Percentiles rank a stretch among this genome's conserved stretches.
These are phyloP conservation scores for Xerocomus potaroensis DNA, from an alignment of 768 basidiomycete genomes.

Conservation along the genomic window DNA sequence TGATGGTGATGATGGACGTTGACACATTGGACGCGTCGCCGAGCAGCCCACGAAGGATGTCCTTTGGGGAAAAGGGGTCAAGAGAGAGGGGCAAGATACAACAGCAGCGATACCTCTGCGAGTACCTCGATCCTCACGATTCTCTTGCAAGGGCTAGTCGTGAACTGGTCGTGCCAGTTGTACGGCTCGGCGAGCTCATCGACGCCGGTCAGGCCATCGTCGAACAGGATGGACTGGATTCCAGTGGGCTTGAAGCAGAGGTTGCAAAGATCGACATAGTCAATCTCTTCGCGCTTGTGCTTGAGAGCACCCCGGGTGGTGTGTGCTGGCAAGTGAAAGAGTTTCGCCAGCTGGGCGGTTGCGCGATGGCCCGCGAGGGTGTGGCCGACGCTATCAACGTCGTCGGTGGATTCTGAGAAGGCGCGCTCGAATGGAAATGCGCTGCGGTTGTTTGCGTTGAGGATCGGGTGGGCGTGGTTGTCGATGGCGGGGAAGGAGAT, in stretches of 20 bases:
- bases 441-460: constrained; percentile 42
- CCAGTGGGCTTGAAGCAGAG: constrained; percentile 48
- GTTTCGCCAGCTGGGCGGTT: constrained; percentile 45
- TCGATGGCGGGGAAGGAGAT: constrained; percentile 57
- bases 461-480: constrained; percentile 75
- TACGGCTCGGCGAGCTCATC: constrained; percentile 45
- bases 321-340: constrained; percentile 40
- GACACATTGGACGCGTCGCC: constrained; percentile 5
- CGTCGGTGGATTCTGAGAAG: constrained; percentile 58
- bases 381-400: constrained; percentile 44
- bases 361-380: constrained; percentile 62
- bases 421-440: constrained; percentile 57
- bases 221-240: constrained; percentile 69
- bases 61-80: constrained; percentile 5
- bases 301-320: constrained; percentile 61
- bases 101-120: constrained; percentile 52
- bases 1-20: constrained; percentile 10
- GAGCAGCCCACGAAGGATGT: constrained; percentile 23
- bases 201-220: constrained; percentile 61
- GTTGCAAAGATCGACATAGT: constrained; percentile 57
- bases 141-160: constrained; percentile 47
- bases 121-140: constrained; percentile 66
- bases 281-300: constrained; percentile 34
- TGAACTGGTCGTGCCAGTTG: constrained; percentile 62
- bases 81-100: not conserved